Evolutionary conservation across 495 filamentous ascomycete genomes (phyloP).

Genomic region (Talaromyces ruber): DNA sequence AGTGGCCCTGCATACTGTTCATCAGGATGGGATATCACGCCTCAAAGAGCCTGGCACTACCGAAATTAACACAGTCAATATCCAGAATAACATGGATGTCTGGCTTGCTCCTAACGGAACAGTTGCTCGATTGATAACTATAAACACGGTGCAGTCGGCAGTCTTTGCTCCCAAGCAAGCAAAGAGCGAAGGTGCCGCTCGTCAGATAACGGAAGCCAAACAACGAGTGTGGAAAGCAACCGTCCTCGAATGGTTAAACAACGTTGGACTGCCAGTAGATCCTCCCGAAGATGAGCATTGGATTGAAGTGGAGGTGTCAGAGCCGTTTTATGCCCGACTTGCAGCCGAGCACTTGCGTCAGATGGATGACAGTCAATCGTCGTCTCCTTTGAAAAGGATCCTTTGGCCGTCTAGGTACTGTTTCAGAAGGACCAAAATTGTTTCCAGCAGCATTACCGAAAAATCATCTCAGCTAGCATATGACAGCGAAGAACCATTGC

Average conservation of each 20-base stretch:
- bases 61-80: slow-evolving; percentile 11
- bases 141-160: slow-evolving; percentile 14
- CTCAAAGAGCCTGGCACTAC: slow-evolving; percentile 18
- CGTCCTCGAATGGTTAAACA: slow-evolving; percentile 31
- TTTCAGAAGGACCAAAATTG: slow-evolving; percentile 26
- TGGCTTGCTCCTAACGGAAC: slow-evolving; percentile 44
- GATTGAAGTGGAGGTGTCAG: slow-evolving; percentile 40
- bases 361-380: slow-evolving; percentile 23
- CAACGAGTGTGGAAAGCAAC: slow-evolving; percentile 30
- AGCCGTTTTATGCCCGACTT: slow-evolving; percentile 35
- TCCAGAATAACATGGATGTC: slow-evolving; percentile 28
- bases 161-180: slow-evolving; percentile 15
- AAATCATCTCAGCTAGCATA: background rate
- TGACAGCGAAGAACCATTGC: slow-evolving; percentile 47
- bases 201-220: slow-evolving; percentile 7
- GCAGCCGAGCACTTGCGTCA: slow-evolving; percentile 28
- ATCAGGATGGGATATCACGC: slow-evolving; percentile 29
- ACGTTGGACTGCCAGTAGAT: slow-evolving; percentile 28
- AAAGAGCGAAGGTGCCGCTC: slow-evolving; percentile 7
- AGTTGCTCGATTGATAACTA: slow-evolving; percentile 32
- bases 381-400: slow-evolving; percentile 36
- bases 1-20: slow-evolving; percentile 28
- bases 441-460: slow-evolving; percentile 11
- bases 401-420: slow-evolving; percentile 41
- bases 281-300: slow-evolving; percentile 28